A percentile compares a stretch with the other conserved stretches of the same genome.
These are phyloP conservation scores for Pleurotus sapidus DNA, from an alignment of 768 basidiomycete species.

Conservation along the genomic window DNA sequence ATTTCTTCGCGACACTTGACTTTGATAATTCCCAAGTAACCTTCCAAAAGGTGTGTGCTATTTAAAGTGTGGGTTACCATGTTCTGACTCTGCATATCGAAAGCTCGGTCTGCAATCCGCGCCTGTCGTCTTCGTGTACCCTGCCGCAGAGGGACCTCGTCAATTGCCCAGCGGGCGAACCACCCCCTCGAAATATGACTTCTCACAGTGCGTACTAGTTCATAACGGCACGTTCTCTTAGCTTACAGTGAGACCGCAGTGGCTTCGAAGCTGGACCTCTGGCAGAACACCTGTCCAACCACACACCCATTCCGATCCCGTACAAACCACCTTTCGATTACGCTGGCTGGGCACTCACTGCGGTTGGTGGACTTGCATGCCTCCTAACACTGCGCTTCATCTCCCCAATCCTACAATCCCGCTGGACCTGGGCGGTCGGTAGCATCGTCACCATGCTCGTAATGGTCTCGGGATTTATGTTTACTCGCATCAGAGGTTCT, in stretches of 20 bases:
- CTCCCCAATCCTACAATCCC: constrained; percentile 60
- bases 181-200: constrained; percentile 70
- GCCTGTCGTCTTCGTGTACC: constrained; percentile 78
- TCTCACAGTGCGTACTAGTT: constrained; percentile 52
- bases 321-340: constrained; percentile 80
- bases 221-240: background rate
- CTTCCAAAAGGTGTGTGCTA: constrained; percentile 71
- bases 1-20: constrained; percentile 93
- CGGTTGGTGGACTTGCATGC: constrained; percentile 42
- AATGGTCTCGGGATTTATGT: constrained; percentile 97
- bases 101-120: constrained; percentile 85
- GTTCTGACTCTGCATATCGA: background rate
- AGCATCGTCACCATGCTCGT: constrained; percentile 62
- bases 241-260: constrained; percentile 35
- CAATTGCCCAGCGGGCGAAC: constrained; percentile 53
- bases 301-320: constrained; percentile 79
- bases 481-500: constrained; percentile 82
- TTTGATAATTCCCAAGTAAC: constrained; percentile 74
- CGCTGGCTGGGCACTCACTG: constrained; percentile 49
- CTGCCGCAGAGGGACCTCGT: constrained; percentile 69
- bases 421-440: constrained; percentile 75
- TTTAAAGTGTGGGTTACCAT: background rate
- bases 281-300: constrained; percentile 67
- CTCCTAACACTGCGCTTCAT: constrained; percentile 57
- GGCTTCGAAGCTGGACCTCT: constrained; percentile 82